These are phyloP conservation scores for Gossypium herbaceum DNA, from an alignment of 345 rosid species.

Conservation along the genomic window DNA sequence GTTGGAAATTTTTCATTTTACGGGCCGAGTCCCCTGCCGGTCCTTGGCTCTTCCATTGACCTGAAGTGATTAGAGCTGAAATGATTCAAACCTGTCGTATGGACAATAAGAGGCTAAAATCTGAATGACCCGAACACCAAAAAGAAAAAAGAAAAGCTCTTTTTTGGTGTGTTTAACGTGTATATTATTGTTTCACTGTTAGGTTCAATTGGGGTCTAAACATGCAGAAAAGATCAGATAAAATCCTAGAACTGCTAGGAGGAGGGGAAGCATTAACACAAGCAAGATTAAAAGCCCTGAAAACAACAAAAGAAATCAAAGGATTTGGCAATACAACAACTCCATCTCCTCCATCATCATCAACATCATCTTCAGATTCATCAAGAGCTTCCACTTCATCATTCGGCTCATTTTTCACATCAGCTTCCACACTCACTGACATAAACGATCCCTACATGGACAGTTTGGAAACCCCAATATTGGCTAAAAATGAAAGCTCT, in stretches of 20 bases:
- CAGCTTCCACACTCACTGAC: conserved; percentile 17
- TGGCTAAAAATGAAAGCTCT: conserved; percentile 1
- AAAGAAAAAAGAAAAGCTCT: too few species aligned
- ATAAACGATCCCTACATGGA: not conserved
- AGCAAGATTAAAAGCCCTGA: conserved; percentile 45
- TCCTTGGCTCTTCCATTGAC: too few species aligned
- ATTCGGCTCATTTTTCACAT: conserved; percentile 25
- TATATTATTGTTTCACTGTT: not conserved
- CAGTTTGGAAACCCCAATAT: conserved; percentile 3
- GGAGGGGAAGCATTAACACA: conserved; percentile 35
- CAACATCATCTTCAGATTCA: conserved; percentile 22
- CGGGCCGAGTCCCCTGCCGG: rapidly evolving
- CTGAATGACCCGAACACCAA: too few species aligned
- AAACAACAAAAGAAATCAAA: conserved; percentile 44
- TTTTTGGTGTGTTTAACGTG: too few species aligned
- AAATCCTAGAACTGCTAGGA: conserved; percentile 22
- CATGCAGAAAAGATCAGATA: conserved; percentile 42
- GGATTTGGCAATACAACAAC: conserved; percentile 44
- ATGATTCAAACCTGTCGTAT: too few species aligned
- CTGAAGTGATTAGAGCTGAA: too few species aligned
- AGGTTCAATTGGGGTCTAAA: conserved; percentile 51
- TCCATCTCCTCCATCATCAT: conserved; percentile 17
- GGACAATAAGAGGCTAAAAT: too few species aligned
- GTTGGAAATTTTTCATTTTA: too few species aligned
- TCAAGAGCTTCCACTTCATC: conserved; percentile 22